A percentile compares a stretch with the other conserved stretches of the same genome.
These are phyloP conservation scores for Puccinia triticina DNA, from an alignment of 1,284 basidiomycete genomes.

Conservation along the genomic window DNA sequence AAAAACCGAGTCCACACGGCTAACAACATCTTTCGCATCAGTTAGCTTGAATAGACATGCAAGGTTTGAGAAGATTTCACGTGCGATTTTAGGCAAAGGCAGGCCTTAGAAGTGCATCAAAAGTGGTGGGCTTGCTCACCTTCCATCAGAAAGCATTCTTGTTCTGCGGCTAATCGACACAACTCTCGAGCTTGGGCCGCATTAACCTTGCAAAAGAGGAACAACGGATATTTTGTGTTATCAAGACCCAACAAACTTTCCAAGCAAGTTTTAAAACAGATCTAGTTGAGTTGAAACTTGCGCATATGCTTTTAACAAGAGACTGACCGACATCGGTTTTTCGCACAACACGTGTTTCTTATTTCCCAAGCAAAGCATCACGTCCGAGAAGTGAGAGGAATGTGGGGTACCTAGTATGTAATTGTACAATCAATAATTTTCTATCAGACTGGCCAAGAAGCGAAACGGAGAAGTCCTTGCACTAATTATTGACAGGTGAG, in stretches of 20 bases:
- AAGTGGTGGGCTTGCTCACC: conserved; percentile 53
- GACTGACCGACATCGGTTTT: conserved; percentile 42
- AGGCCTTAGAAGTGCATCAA: not conserved
- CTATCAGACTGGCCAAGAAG: not conserved
- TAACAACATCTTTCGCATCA: conserved; percentile 44
- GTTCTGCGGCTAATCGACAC: conserved; percentile 69
- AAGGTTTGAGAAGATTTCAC: not conserved
- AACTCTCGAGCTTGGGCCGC: conserved; percentile 66
- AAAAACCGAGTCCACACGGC: conserved; percentile 80
- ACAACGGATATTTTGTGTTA: not conserved
- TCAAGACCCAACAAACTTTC: not conserved
- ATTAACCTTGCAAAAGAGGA: conserved; percentile 60
- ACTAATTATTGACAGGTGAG: not conserved
- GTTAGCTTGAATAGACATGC: not conserved
- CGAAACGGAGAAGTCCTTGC: not conserved
- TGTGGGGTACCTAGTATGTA: conserved; percentile 70
- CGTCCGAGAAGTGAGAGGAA: conserved; percentile 78
- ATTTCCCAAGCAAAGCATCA: conserved; percentile 73
- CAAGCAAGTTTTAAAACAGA: too few species aligned
- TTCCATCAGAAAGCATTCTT: conserved; percentile 63
- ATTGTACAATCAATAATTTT: not conserved
- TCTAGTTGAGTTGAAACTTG: not conserved
- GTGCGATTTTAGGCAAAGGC: not conserved
- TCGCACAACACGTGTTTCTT: conserved; percentile 76
- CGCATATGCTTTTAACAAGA: conserved; percentile 38